A percentile compares a stretch with the other conserved stretches of the same genome.
Conservation (phyloP, 1,139 yeast species). For the Wickerhamiella infanticola region DNA sequence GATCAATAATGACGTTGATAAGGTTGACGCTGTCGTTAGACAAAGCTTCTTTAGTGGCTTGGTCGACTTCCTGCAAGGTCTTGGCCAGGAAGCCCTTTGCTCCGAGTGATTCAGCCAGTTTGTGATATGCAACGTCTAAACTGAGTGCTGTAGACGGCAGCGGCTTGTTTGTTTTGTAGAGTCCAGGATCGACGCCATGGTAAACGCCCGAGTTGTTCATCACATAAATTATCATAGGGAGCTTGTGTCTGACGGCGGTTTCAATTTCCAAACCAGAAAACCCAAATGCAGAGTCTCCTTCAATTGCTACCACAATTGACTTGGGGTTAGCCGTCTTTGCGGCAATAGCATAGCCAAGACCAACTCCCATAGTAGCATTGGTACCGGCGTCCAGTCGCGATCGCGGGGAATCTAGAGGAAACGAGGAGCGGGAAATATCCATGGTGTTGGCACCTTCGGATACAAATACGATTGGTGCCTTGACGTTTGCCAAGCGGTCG, state of each 20-base stretch:
- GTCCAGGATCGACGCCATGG: conserved; percentile 35
- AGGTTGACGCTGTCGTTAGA: conserved; percentile 28
- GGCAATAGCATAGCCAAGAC: conserved; percentile 49
- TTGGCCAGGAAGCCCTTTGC: conserved; percentile 35
- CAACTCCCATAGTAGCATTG: conserved; percentile 59
- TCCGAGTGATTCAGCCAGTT: conserved; percentile 39
- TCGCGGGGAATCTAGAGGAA: conserved; percentile 37
- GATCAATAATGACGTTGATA: conserved; percentile 43
- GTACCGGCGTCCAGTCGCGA: conserved; percentile 53
- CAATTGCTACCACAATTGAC: conserved; percentile 38
- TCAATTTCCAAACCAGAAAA: conserved; percentile 52
- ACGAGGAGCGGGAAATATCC: conserved; percentile 49
- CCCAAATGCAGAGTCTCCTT: conserved; percentile 62
- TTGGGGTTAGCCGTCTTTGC: conserved; percentile 36
- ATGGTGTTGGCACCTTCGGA: conserved; percentile 59
- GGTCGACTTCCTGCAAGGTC: conserved; percentile 27
- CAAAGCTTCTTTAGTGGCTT: conserved; percentile 30
- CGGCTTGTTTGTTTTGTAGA: conserved; percentile 16
- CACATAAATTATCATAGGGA: conserved; percentile 41
- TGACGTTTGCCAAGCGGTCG: conserved; percentile 21
- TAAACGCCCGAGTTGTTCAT: conserved; percentile 58
- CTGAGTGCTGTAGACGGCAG: conserved; percentile 45
- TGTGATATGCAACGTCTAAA: conserved; percentile 38
- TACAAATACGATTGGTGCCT: conserved; percentile 28
- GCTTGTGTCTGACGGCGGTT: conserved; percentile 38